Conservation (phyloP, 768 basidiomycete genomes). For the Dacryopinax spathularia region DNA sequence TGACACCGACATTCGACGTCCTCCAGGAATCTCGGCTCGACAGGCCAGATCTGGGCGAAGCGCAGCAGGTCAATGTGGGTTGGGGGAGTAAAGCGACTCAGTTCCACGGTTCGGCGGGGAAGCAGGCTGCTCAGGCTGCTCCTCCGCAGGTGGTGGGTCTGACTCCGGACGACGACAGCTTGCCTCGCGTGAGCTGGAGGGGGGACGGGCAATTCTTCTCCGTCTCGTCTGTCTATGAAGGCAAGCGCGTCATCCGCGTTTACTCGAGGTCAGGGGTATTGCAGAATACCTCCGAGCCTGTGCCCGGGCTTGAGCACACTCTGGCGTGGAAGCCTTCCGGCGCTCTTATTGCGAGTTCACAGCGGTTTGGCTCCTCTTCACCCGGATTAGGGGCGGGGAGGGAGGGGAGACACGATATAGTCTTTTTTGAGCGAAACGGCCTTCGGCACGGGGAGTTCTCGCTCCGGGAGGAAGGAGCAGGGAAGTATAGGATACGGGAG, state of each 20-base stretch:
- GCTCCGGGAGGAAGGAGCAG: conserved; percentile 37
- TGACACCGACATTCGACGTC: conserved; percentile 82
- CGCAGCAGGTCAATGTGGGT: conserved; percentile 82
- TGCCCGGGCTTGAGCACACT: conserved; percentile 66
- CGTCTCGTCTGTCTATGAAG: conserved; percentile 56
- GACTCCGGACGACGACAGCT: conserved; percentile 55
- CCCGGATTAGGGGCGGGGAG: conserved; percentile 48
- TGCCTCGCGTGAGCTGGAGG: conserved; percentile 77
- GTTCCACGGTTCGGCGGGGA: conserved; percentile 91
- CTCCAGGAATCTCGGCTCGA: conserved; percentile 65
- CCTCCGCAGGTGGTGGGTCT: conserved; percentile 30
- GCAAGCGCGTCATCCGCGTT: conserved; percentile 46
- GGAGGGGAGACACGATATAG: conserved; percentile 62
- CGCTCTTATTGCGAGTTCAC: conserved; percentile 65
- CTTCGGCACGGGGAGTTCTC: conserved; percentile 80
- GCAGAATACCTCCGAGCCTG: conserved; percentile 71
- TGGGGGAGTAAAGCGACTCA: conserved; percentile 97
- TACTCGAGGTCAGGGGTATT: conserved; percentile 61
- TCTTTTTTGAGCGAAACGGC: conserved; percentile 94
- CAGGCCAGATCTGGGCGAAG: conserved; percentile 72
- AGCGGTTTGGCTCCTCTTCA: conserved; percentile 59
- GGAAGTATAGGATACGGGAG: conserved; percentile 62
- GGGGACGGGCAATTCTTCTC: conserved; percentile 85
- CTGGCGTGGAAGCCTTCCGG: conserved; percentile 82
- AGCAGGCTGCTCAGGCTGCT: conserved; percentile 48